Evolutionary conservation across 1,139 yeast species (phyloP), one percentile per base, ranked within the genome.

Genomic region (Lodderomyces theae): DNA sequence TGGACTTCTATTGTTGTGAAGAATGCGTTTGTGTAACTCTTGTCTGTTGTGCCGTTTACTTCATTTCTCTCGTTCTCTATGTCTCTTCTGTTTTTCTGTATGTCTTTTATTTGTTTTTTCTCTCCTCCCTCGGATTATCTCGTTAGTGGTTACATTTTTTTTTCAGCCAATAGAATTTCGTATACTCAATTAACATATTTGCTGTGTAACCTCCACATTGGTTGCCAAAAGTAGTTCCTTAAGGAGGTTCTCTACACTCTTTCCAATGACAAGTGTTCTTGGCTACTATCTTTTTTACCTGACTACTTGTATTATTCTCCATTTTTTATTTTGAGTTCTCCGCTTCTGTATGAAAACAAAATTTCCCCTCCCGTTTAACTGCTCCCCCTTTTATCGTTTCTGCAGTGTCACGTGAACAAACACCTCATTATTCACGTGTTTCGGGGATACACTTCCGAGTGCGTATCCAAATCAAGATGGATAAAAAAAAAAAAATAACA

Each of bases 381-480:
- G 18, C 26, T 28, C 10, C 31, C 18, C 31, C 31, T 28, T 10
- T 30, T 31, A 18, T 11, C 15, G 5, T 10, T 26, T 12, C 11
- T 8, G 12, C n/a, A 5, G 29, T 15, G 15, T 28, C 31, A 28
- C 31, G 18, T 28, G 31, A 28, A 28, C 3, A 28, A 5, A 15
- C 18, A 15, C 19, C 19, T 22, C 26, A 26, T 21, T 15, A 22
- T 25, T 25, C 29, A 25, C 29, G 15, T 25, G 29, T 25, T 8
- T 25, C 29, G 29, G 29, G 5, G 6, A n/a, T 25, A 25, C 12
- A 25, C 16, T 4, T 8, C 29, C 29, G 29, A 28, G 15, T n/a
- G 15, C 17, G 37, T 19, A 35, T 19, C 26, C 25, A 26, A 17
- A 24, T n/a, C 15, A 29, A 34, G 24, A 28, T n/a, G n/a, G n/a